Evolutionary conservation across 2,329 filamentous ascomycete genomes (phyloP).

Genomic region (Exserohilum rostratum): DNA sequence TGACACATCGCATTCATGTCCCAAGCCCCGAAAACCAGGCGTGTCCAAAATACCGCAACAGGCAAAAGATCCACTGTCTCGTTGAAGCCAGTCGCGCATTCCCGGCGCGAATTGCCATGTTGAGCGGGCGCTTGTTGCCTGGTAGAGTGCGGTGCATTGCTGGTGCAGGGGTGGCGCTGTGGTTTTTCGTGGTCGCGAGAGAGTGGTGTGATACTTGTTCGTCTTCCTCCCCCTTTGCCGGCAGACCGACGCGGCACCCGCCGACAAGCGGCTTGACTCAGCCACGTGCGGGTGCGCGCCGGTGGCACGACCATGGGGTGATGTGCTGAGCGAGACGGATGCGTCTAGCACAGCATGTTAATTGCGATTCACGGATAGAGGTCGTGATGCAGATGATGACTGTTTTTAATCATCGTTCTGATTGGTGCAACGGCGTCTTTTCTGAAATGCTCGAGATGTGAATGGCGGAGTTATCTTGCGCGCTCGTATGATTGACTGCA

Average conservation of each 20-base stretch:
- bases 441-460: too few relatives aligned
- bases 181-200: slow-evolving; percentile 19
- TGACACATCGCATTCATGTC: too few relatives aligned
- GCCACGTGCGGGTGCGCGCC: not conserved
- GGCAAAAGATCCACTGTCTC: not conserved
- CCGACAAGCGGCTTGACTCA: slow-evolving; percentile 23
- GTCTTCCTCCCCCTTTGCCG: too few relatives aligned
- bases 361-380: too few relatives aligned
- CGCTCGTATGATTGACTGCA: too few relatives aligned
- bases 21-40: too few relatives aligned
- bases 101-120: slow-evolving; percentile 9
- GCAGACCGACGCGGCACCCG: slow-evolving; percentile 18
- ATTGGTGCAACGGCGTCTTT: too few relatives aligned
- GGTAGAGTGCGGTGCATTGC: too few relatives aligned
- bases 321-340: not conserved
- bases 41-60: not conserved
- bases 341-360: not conserved
- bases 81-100: slow-evolving; percentile 7
- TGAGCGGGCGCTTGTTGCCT: not conserved
- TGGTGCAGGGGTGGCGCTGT: slow-evolving; percentile 3
- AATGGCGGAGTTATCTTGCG: too few relatives aligned
- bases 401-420: too few relatives aligned
- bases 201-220: slow-evolving; percentile 34
- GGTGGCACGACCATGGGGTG: slow-evolving; percentile 13
- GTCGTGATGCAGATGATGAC: too few relatives aligned